phyloP scores from a whole-genome alignment of 176 grass and related monocot species.

The Tillandsia leiboldiana region DNA sequence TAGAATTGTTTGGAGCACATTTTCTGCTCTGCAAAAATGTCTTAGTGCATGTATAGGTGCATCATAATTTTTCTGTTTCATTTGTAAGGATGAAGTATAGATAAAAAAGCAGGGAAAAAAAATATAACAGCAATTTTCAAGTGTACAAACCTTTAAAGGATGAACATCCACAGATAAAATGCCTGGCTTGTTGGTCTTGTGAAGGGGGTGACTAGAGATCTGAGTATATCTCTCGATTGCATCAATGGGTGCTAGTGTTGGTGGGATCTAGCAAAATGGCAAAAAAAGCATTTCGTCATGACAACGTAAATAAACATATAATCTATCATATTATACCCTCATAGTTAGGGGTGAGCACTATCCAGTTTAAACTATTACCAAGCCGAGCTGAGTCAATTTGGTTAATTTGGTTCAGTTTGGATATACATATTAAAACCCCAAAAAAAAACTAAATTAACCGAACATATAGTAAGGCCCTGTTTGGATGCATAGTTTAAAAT shows the following conservation, averaged over 20 bases:
- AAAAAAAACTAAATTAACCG: no score
- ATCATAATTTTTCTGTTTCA: background rate
- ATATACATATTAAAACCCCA: no score
- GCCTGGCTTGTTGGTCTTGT: conserved; percentile 94
- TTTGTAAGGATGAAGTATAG: background rate
- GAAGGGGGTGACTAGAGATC: conserved; percentile 87
- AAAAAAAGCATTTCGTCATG: conserved; percentile 5
- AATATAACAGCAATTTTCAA: background rate
- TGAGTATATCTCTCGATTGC: conserved; percentile 82
- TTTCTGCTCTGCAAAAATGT: background rate
- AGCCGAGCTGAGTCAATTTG: no score
- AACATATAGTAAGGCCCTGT: no score
- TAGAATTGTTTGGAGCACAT: no score
- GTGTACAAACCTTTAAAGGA: conserved; percentile 71
- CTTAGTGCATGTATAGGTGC: background rate
- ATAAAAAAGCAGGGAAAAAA: conserved; percentile 1
- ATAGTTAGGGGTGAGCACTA: background rate
- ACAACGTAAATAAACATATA: background rate
- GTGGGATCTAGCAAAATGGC: conserved; percentile 38
- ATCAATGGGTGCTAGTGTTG: conserved; percentile 56
- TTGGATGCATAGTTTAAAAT: no score
- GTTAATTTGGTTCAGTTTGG: no score
- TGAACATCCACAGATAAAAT: conserved; percentile 92
- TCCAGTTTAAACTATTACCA: no score
- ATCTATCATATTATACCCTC: background rate